A percentile compares a stretch with the other conserved stretches of the same genome.
Evolutionary conservation across 805 yeast genomes (phyloP).

Genomic region (Alloascoidea africana): DNA sequence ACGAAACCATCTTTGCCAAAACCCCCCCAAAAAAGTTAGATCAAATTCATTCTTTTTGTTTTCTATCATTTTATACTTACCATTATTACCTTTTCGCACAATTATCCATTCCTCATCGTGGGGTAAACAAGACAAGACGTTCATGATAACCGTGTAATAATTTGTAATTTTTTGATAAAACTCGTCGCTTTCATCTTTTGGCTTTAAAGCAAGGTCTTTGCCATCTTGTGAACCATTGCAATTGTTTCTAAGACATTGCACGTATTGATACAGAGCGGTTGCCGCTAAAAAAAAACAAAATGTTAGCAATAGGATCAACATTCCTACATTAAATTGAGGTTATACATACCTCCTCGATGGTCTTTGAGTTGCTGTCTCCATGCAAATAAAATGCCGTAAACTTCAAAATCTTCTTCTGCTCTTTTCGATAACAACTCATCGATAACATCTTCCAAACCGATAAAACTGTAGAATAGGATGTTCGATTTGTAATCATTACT

Average conservation of each 20-base stretch:
- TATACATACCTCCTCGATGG: conserved; percentile 33
- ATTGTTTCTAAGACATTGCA: conserved; percentile 16
- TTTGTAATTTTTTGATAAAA: conserved; percentile 8
- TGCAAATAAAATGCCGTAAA: conserved; percentile 34
- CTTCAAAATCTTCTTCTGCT: conserved; percentile 13
- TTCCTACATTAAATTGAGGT: too few species aligned
- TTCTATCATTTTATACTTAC: conserved; percentile 1
- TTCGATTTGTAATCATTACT: too few species aligned
- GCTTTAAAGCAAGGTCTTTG: too few species aligned
- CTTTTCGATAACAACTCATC: conserved; percentile 23
- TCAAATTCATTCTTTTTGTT: conserved; percentile 2
- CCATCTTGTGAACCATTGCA: too few species aligned
- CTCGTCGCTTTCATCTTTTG: conserved; percentile 4
- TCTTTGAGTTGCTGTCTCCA: conserved; percentile 36
- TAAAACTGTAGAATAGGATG: conserved; percentile 28
- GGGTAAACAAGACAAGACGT: conserved; percentile 13
- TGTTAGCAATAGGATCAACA: too few species aligned
- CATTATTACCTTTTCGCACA: conserved; percentile 1
- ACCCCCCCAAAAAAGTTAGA: background rate
- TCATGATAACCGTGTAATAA: conserved; percentile 12
- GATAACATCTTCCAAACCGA: conserved; percentile 25
- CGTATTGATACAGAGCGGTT: conserved; percentile 20
- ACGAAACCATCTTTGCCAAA: too few species aligned
- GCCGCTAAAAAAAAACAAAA: too few species aligned
- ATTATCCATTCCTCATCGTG: conserved; percentile 15